Percentiles rank a stretch among this genome's conserved stretches.
Conservation (phyloP, 1,284 basidiomycete genomes). For the Leccinum pachyderme region DNA sequence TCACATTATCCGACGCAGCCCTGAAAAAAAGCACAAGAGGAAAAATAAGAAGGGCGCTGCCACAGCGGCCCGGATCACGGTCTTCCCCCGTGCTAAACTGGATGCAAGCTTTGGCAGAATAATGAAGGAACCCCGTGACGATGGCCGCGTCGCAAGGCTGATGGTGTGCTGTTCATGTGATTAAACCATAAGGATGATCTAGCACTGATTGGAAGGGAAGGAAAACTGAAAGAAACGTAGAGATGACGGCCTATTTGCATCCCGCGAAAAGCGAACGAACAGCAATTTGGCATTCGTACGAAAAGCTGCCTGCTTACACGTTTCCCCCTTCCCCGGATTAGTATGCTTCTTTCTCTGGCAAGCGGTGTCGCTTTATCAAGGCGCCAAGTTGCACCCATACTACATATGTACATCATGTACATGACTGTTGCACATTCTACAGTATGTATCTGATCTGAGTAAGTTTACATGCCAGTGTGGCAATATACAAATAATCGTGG, state of each 20-base stretch:
- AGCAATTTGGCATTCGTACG: background rate
- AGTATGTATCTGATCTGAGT: no score
- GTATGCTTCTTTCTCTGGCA: background rate
- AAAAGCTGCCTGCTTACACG: background rate
- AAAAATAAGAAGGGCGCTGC: background rate
- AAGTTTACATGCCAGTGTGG: no score
- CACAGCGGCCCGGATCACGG: background rate
- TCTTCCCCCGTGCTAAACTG: background rate
- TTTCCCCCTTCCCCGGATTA: background rate
- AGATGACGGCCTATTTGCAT: background rate
- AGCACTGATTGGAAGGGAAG: conserved; percentile 10
- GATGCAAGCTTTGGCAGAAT: background rate
- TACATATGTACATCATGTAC: background rate
- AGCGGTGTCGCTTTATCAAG: background rate
- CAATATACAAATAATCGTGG: no score
- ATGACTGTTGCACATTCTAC: background rate
- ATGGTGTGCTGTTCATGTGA: conserved; percentile 7
- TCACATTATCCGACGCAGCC: background rate
- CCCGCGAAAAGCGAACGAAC: background rate
- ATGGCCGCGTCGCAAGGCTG: background rate
- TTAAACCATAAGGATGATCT: conserved; percentile 20
- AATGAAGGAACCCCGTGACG: background rate
- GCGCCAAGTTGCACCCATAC: background rate
- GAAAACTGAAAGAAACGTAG: no score
- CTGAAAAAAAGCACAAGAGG: background rate